phyloP scores from a whole-genome alignment of 345 rosid genomes.

The Ceriops tagal region DNA sequence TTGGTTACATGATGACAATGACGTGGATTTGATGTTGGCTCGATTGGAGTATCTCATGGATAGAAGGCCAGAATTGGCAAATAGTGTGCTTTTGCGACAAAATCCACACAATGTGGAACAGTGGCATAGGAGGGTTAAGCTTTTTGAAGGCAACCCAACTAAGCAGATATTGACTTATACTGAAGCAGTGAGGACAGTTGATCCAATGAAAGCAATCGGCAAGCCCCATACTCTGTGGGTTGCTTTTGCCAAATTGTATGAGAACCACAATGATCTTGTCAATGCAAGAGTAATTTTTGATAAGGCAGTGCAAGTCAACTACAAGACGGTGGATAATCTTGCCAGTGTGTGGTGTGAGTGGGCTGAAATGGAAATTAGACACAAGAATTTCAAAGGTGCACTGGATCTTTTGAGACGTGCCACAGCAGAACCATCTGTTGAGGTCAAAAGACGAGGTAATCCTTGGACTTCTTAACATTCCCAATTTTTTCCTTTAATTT shows the following conservation, averaged over 20 bases:
- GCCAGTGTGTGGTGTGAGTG: constrained; percentile 97
- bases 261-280: constrained; percentile 68
- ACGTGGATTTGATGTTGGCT: constrained; percentile 83
- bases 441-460: constrained; percentile 84
- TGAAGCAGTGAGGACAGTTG: constrained; percentile 93
- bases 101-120: constrained; percentile 99
- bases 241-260: constrained; percentile 87
- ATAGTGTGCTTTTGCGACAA: constrained; percentile 86
- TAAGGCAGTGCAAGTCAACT: constrained; percentile 95
- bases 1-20: constrained; percentile 85
- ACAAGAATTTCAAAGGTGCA: constrained; percentile 81
- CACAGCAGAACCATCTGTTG: constrained; percentile 94
- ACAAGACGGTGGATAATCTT: constrained; percentile 80
- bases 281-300: constrained; percentile 92
- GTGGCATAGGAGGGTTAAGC: constrained; percentile 91
- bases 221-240: constrained; percentile 97
- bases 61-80: constrained; percentile 88
- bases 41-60: constrained; percentile 69
- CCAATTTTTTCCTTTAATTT: background rate
- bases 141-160: constrained; percentile 82
- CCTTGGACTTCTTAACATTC: background rate
- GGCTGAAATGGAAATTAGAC: constrained; percentile 96
- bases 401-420: constrained; percentile 89
- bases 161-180: constrained; percentile 91
- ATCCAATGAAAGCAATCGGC: constrained; percentile 96